A percentile compares a stretch with the other conserved stretches of the same genome.
Evolutionary conservation across 169 alveolate species (phyloP).

Genomic region (Plasmodium ovale): DNA sequence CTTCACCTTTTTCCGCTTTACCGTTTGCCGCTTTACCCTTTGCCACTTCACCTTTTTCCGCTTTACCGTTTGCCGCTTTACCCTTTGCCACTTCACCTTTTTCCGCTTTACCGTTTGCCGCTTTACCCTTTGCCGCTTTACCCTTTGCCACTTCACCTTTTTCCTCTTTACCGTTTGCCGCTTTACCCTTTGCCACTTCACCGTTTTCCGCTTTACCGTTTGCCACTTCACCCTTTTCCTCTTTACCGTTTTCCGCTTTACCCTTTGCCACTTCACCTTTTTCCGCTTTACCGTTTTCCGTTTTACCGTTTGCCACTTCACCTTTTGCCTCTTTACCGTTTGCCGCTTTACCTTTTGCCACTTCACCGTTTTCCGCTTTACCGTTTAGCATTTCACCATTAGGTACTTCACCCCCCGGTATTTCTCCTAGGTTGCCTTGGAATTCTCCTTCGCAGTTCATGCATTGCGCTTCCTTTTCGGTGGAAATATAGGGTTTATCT

Average conservation of each 20-base stretch:
- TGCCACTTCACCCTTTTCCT: background rate
- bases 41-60: no score
- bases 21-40: no score
- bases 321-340: background rate
- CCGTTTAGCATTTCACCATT: background rate
- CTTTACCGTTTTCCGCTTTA: background rate
- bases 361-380: background rate
- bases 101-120: no score
- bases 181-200: background rate
- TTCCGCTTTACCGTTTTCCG: background rate
- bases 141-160: background rate
- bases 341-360: no score
- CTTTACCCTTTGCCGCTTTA: no score
- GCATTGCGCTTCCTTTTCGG: background rate
- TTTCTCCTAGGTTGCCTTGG: background rate
- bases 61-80: no score
- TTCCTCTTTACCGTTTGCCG: background rate
- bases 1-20: no score
- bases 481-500: background rate
- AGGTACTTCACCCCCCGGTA: background rate
- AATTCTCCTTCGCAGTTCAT: background rate
- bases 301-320: background rate
- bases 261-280: background rate
- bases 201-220: no score
- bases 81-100: no score